Evolutionary conservation across 108 stramenopile species (phyloP), one percentile per base, ranked within the genome.

Genomic region (Cyclotella choctawhatcheeana): DNA sequence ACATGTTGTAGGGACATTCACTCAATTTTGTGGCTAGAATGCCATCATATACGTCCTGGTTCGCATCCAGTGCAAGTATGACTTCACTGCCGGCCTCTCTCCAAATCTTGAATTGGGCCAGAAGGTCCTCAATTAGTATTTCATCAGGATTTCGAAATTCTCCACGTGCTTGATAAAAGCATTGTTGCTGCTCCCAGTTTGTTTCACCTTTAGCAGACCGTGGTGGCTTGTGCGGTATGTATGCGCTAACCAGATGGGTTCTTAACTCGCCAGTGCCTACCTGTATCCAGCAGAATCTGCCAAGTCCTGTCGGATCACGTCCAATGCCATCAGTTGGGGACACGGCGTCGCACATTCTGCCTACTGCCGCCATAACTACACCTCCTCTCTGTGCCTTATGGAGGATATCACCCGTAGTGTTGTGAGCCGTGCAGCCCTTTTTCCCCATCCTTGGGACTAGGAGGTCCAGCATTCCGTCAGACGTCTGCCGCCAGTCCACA

Each of bases 41-140:
- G 5, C 54, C 54, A 27, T 55, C 25, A 55, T 55, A 55, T 24
- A 55, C 26, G 25, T 55, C 54, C 18, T 55, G 54, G 25, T 55
- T 55, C 2, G 54, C 29, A 30, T 55, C 54, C 18, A 55, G 25
- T 2, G 17, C 26, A 29, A 55, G 54, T 29, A 55, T 55, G 54
- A 55, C 25, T 20, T 55, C 25, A 5, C 29, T 4, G 6, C 54
- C 54, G 5, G 4, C 29, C 5, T 26, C 2, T 55, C 54, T 24
- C 54, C 54, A 55, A 8, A 2, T 6, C 7, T 6, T 26, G 6
- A 55, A 29, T 16, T 55, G 54, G 25, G 12, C 3, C 4, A 55
- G 27, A 13, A 55, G 54, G 25, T 55, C 54, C 5, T 55, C 54
- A 8, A 55, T 27, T 8, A 55, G 7, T 24, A 55, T 30, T 7